Base-by-base conservation (phyloP, 306 rosid species). In the Astragalus membranaceus region DNA sequence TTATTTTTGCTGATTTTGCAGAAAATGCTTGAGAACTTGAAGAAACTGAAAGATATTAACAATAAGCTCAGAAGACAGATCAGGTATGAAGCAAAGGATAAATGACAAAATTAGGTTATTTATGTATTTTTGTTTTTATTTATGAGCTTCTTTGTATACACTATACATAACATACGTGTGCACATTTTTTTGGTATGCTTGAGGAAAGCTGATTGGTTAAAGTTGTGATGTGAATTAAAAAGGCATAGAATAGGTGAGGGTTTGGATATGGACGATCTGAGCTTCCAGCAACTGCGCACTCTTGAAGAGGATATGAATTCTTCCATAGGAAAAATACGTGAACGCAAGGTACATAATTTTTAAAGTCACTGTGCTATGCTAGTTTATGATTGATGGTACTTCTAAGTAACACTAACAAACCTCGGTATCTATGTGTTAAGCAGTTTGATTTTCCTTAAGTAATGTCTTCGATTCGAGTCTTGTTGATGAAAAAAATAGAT, bases 241-340 rank as follows among this genome's bases (percentile, higher is more conserved):
- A 91, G 97, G 87, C 86, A 86, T 68, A 88, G 97, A 82, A 35
- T 83, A 49, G 97, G 97, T 43, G 79, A 82, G 39, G 91, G 91
- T 77, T 57, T 87, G 51, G 96, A 91, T 70, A 53, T 83, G 72
- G 73, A 63, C 8, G 84, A 75, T 47, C 69, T 87, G 68, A 81
- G 67, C 79, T 67, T 60, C n/a, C 75, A 65, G 15, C 88, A 92
- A 60, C 84, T 92, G 7, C 69, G 46, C 5, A 69, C 20, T 78
- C 94, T 92, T 72, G 96, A 89, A 77, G 70, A 75, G 1, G 78
- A 67, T 66, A 74, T 87, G 72, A 55, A 53, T 51, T 16, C 82
- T 77, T 68, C 97, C 48, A 59, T 84, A 42, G 80, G 48, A 0
- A 58, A 59, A 64, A 82, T 92, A 53, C 93, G 96, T 32, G 80